Evolutionary conservation across 352 stramenopile genomes (phyloP).

Genomic region (Blastocystis sp.): DNA sequence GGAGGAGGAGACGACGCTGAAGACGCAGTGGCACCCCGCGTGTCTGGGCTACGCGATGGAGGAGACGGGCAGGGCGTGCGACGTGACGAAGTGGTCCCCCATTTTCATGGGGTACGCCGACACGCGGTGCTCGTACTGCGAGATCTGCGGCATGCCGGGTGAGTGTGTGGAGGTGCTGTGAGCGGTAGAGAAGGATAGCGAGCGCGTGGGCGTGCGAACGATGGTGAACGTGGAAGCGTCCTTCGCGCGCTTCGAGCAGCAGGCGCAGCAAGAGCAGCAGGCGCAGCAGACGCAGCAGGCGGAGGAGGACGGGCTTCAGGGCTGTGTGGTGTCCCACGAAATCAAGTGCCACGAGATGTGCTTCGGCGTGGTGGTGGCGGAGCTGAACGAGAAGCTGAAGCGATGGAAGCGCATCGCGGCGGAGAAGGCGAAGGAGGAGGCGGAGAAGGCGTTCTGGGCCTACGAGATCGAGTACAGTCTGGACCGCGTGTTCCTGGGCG

Average conservation of each 20-base stretch:
- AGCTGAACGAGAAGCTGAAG: neutral
- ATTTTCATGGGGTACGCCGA: neutral
- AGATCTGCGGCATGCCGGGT: neutral
- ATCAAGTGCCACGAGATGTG: neutral
- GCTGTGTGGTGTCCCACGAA: neutral
- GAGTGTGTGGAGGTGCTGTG: neutral
- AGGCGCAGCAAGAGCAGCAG: neutral
- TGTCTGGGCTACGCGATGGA: slow-evolving; percentile 33
- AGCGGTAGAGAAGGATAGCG: neutral
- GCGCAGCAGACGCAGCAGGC: neutral
- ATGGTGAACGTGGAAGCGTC: neutral
- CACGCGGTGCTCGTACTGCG: neutral
- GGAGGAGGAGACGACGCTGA: neutral
- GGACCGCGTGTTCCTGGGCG: neutral
- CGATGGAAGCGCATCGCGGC: neutral
- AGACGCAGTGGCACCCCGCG: slow-evolving; percentile 43
- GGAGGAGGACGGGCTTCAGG: neutral
- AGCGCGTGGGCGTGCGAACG: neutral
- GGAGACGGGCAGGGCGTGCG: neutral
- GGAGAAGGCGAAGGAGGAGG: neutral
- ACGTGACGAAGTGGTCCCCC: slow-evolving; percentile 3
- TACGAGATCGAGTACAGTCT: neutral
- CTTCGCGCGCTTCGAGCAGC: neutral
- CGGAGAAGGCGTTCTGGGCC: neutral
- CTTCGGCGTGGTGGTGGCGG: neutral